phyloP scores from a whole-genome alignment of 2,329 filamentous ascomycete species.

The Dothideomycetidae sp. region DNA sequence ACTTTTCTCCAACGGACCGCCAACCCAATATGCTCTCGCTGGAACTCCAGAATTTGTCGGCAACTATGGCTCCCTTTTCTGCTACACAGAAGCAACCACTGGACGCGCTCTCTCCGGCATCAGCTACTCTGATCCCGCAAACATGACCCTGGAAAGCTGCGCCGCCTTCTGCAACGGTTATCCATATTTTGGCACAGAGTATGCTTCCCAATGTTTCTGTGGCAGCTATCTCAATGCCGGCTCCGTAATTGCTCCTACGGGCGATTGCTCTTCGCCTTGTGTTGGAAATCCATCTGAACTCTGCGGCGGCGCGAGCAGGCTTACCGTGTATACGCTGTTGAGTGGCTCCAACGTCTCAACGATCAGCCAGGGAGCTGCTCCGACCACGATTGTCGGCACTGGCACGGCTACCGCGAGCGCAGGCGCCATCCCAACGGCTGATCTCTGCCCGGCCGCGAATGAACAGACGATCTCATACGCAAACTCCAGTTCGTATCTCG shows the following conservation, averaged over 20 bases:
- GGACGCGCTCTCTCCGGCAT: slow-evolving; percentile 18
- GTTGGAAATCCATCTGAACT: slow-evolving; percentile 16
- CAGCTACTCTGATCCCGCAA: slow-evolving; percentile 15
- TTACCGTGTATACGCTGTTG: slow-evolving; percentile 17
- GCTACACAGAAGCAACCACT: slow-evolving; percentile 20
- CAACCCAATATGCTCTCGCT: slow-evolving; percentile 14
- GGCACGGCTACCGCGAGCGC: slow-evolving; percentile 2
- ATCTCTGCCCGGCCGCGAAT: slow-evolving; percentile 11
- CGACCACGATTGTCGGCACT: slow-evolving; percentile 2
- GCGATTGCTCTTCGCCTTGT: slow-evolving; percentile 20
- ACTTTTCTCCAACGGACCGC: slow-evolving; percentile 19
- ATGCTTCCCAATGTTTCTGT: slow-evolving; percentile 24
- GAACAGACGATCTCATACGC: slow-evolving; percentile 7
- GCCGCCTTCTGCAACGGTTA: slow-evolving; percentile 23
- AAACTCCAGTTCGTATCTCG: slow-evolving; percentile 10
- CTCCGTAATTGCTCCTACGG: slow-evolving; percentile 10
- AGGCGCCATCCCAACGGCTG: slow-evolving; percentile 12
- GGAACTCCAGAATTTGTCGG: slow-evolving; percentile 18
- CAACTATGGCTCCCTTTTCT: slow-evolving; percentile 16
- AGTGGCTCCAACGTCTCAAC: slow-evolving; percentile 8
- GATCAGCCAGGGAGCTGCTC: slow-evolving; percentile 11
- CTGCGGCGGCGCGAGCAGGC: slow-evolving; percentile 18
- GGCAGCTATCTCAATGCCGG: slow-evolving; percentile 16
- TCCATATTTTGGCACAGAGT: slow-evolving; percentile 27
- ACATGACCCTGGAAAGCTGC: slow-evolving; percentile 29